Percentiles rank a stretch among this genome's conserved stretches.
Evolutionary conservation across 305 asterid genomes (phyloP).

Genomic region (Solanum hybrid): DNA sequence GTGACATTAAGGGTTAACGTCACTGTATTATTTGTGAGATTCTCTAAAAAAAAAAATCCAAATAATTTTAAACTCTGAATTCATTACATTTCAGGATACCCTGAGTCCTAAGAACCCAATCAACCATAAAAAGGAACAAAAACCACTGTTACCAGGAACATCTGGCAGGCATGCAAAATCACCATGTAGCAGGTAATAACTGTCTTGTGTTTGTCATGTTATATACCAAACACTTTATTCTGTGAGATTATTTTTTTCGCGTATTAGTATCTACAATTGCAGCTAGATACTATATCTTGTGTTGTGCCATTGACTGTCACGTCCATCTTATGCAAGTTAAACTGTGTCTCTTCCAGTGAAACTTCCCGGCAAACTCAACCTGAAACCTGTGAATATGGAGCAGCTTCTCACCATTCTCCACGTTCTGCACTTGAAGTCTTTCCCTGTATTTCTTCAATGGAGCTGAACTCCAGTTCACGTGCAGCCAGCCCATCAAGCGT

Average conservation of each 20-base stretch:
- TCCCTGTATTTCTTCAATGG: constrained; percentile 32
- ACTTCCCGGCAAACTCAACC: constrained; percentile 26
- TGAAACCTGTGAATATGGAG: constrained; percentile 22
- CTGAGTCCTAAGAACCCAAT: constrained; percentile 24
- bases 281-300: not conserved
- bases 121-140: constrained; percentile 25
- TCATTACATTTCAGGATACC: constrained; percentile 27
- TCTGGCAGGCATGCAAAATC: constrained; percentile 31
- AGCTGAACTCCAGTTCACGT: constrained; percentile 23
- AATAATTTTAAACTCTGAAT: not conserved
- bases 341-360: constrained; percentile 24
- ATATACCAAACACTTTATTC: not conserved
- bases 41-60: not conserved
- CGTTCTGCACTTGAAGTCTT: constrained; percentile 37
- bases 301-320: not conserved
- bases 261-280: not conserved
- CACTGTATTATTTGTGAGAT: not conserved
- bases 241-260: not conserved
- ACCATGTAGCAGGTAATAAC: constrained; percentile 26
- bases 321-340: not conserved
- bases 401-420: constrained; percentile 39
- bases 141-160: constrained; percentile 23
- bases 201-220: not conserved
- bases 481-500: constrained; percentile 21
- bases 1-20: not conserved